Base-by-base conservation (phyloP, 306 rosid species). In the Vigna trinervia region DNA sequence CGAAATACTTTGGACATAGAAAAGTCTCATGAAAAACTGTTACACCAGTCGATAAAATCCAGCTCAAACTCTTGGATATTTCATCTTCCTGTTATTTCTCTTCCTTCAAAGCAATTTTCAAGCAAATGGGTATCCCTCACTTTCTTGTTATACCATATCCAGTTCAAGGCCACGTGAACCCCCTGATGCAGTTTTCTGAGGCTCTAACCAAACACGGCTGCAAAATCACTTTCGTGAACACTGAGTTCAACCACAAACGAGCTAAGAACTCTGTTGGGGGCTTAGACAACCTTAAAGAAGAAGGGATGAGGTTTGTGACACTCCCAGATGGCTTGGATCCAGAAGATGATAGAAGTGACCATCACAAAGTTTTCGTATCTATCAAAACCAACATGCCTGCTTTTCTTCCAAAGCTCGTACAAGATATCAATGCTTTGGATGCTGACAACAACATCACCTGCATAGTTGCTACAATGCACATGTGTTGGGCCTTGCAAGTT, bases 111-210 rank as follows among this genome's bases (percentile, higher is more conserved):
- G 10, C 39, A 50, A 9, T 22, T 19, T 5, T 26, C 5, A 58
- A 3, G 5, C 5, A 71, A 22, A 87, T 87, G 91, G 72, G 73
- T 4, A 57, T 52, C 2, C 73, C 78, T 11, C 91, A 87, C 39
- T 76, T 87, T 28, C 47, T 88, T 36, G 85, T 51, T 9, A 0
- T 85, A 26, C 87, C 86, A 20, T 57, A 8, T 69, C 91, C 86
- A 1, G 73, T 80, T 26, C 86, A 61, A 58, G 89, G 91, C 15
- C 91, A 85, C 53, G 85, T 88, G 23, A 85, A 81, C 34, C 79
- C 89, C 77, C 54, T 88, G 8, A 76, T 85, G 73, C 69, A 62
- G 5, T 66, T 88, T 23, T 81, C 87, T 34, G 65, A 81, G 1
- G 13, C 75, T 32, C 28, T 85, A 5, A 57, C 52, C 2, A 26